Percentiles rank a stretch among this genome's conserved stretches.
phyloP scores from a whole-genome alignment of 2,329 filamentous ascomycete species.

The Trichophyton mentagrophytes region DNA sequence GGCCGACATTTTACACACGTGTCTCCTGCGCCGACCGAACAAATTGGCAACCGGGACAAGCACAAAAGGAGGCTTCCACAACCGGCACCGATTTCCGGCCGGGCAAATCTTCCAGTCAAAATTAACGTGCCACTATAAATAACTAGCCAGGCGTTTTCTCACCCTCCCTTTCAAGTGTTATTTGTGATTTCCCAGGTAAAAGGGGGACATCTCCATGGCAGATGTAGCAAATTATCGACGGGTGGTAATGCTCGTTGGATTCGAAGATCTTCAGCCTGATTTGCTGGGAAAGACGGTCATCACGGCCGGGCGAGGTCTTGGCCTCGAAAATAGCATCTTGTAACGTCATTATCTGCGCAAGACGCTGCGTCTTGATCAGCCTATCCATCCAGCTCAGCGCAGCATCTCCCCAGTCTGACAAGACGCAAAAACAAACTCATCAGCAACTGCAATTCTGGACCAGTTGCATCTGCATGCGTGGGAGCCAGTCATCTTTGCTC shows the following conservation, averaged over 20 bases:
- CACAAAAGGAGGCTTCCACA: neutral
- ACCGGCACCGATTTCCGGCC: constrained; percentile 3
- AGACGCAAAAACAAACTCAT: neutral
- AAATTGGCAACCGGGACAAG: neutral
- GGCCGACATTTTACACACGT: neutral
- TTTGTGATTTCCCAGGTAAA: no score
- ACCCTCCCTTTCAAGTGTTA: neutral
- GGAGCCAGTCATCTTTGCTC: neutral
- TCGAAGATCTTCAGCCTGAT: neutral
- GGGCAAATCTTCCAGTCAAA: neutral
- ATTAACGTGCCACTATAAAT: neutral
- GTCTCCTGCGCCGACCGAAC: neutral
- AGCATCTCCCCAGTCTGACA: neutral
- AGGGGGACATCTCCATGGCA: neutral
- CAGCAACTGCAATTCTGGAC: neutral
- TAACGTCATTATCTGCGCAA: constrained; percentile 1
- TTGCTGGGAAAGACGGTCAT: neutral
- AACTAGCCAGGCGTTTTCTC: neutral
- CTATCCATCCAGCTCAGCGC: no score
- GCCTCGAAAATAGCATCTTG: neutral
- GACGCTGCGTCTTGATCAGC: neutral
- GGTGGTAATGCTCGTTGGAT: neutral
- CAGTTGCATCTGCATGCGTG: neutral
- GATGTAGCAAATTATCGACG: neutral
- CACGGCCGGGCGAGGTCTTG: neutral